A percentile compares a stretch with the other conserved stretches of the same genome.
phyloP scores from a whole-genome alignment of 2,329 filamentous ascomycete species.

The Monilinia fructigena region DNA sequence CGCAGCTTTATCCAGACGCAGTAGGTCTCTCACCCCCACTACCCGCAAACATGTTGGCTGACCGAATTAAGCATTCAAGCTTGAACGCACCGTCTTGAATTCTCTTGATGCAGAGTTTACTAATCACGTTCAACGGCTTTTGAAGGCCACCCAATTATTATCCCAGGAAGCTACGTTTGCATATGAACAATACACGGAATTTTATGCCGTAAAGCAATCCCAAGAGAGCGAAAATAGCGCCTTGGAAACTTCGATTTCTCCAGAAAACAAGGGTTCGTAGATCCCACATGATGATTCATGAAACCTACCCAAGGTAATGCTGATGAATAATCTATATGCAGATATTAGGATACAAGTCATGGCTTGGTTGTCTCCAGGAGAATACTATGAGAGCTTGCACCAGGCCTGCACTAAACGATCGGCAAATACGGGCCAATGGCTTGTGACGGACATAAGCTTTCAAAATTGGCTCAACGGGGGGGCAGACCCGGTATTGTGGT shows the following conservation, averaged over 20 bases:
- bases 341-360: conserved; percentile 12
- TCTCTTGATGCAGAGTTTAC: conserved; percentile 14
- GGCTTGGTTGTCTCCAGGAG: conserved; percentile 20
- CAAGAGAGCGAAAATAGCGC: not conserved
- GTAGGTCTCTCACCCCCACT: conserved; percentile 8
- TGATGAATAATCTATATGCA: conserved; percentile 13
- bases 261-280: conserved; percentile 5
- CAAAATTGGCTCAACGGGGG: conserved; percentile 17
- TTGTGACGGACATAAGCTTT: conserved; percentile 7
- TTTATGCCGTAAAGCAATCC: conserved; percentile 4
- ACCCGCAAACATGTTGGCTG: not conserved
- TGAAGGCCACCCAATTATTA: conserved; percentile 1
- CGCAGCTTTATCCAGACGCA: conserved; percentile 5
- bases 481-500: conserved; percentile 15
- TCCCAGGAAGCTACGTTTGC: conserved; percentile 16
- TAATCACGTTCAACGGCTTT: conserved; percentile 15
- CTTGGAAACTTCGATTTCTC: not conserved
- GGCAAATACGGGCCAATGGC: conserved; percentile 19
- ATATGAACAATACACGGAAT: conserved; percentile 2
- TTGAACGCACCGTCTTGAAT: conserved; percentile 16
- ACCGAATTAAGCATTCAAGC: conserved; percentile 15
- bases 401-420: conserved; percentile 20
- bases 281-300: not conserved
- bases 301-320: conserved; percentile 2
- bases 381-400: conserved; percentile 16